A percentile compares a stretch with the other conserved stretches of the same genome.
Conservation (phyloP, 257 asterid species). For the Solanum etuberosum region DNA sequence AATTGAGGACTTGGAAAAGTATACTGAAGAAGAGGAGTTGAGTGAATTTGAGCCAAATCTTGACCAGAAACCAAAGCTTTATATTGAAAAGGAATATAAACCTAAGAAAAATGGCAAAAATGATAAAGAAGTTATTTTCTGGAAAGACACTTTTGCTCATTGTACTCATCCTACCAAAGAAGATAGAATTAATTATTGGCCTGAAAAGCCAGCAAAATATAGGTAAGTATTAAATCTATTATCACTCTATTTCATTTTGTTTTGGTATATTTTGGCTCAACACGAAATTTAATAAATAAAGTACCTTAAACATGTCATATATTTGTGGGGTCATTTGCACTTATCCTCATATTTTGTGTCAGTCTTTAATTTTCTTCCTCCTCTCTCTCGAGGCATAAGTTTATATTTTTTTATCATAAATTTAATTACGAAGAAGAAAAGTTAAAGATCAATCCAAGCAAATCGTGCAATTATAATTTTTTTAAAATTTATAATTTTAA, state of each 20-base stretch:
- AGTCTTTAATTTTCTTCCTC: too few species aligned
- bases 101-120: background rate
- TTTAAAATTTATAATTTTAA: too few species aligned
- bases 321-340: too few species aligned
- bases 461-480: too few species aligned
- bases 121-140: background rate
- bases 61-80: background rate
- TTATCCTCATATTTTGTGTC: too few species aligned
- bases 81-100: background rate
- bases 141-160: conserved; percentile 5
- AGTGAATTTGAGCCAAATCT: background rate
- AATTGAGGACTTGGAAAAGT: background rate
- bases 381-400: too few species aligned
- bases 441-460: too few species aligned
- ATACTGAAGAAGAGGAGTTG: background rate
- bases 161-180: background rate
- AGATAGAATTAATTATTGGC: background rate
- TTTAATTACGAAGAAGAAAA: too few species aligned
- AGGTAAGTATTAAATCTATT: background rate
- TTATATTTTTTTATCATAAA: too few species aligned
- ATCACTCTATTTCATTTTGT: background rate
- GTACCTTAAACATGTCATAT: too few species aligned
- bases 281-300: too few species aligned
- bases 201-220: background rate
- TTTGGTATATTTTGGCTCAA: too few species aligned